A percentile compares a stretch with the other conserved stretches of the same genome.
phyloP scores from a whole-genome alignment of 2,329 filamentous ascomycete genomes.

The Ophiostoma australiae region DNA sequence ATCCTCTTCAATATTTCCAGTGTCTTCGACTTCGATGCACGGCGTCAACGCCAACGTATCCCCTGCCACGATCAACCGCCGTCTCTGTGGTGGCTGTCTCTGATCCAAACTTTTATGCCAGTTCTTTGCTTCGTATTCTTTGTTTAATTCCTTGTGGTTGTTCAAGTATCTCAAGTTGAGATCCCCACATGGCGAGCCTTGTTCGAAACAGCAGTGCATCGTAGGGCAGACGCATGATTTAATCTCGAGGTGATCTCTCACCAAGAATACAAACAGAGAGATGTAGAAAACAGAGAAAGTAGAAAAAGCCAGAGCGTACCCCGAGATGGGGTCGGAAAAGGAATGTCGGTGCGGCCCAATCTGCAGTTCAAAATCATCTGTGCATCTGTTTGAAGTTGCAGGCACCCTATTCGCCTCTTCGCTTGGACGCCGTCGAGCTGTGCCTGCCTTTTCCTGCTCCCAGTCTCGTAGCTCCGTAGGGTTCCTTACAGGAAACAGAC shows the following conservation, averaged over 20 bases:
- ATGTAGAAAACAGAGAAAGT: not conserved
- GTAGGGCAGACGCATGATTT: not conserved
- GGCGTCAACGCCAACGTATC: not conserved
- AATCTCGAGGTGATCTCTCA: not conserved
- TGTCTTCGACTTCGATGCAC: not conserved
- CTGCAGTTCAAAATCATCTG: slow-evolving; percentile 19
- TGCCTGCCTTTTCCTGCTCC: not conserved
- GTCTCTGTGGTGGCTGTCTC: not conserved
- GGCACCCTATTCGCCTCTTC: not conserved
- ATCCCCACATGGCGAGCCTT: not conserved
- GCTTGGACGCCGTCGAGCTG: not conserved
- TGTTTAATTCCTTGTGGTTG: not conserved
- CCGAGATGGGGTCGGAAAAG: slow-evolving; percentile 14
- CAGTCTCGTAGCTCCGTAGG: not conserved
- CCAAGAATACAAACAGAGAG: not conserved
- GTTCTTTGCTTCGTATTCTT: not conserved
- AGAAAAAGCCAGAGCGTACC: slow-evolving; percentile 3
- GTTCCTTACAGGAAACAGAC: not conserved
- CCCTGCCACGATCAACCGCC: not conserved
- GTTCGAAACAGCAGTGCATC: not conserved
- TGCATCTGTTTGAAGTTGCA: slow-evolving; percentile 15
- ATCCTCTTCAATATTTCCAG: not conserved
- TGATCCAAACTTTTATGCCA: not conserved
- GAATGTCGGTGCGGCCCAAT: slow-evolving; percentile 27
- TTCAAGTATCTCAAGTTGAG: not conserved